Evolutionary conservation across 129 eudicot species (phyloP).

Genomic region (Erigeron canadensis): DNA sequence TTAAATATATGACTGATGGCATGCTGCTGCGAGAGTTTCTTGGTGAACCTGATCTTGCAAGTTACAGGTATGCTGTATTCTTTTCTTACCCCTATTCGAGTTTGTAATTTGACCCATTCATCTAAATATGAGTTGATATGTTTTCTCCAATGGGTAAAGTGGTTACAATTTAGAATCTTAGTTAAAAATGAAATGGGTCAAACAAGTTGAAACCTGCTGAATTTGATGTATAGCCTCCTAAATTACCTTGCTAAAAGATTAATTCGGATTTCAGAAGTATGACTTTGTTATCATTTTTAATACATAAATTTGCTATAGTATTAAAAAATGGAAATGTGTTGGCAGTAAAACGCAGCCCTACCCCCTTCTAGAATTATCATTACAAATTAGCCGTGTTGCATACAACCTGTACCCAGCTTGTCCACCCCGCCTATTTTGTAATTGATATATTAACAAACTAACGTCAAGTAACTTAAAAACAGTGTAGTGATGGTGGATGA

Average conservation of each 20-base stretch:
- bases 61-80: slow-evolving; percentile 40
- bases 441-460: not conserved
- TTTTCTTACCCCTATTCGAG: not conserved
- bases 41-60: slow-evolving; percentile 51
- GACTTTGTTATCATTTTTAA: not conserved
- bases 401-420: not conserved
- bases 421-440: not conserved
- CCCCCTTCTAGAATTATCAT: not conserved
- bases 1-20: slow-evolving; percentile 60
- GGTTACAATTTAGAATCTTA: not conserved
- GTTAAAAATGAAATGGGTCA: not conserved
- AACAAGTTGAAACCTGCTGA: not conserved
- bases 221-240: not conserved
- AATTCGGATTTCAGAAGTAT: not conserved
- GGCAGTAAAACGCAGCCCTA: not conserved
- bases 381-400: no score
- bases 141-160: not conserved
- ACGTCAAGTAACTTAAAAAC: not conserved
- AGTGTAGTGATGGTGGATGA: slow-evolving; percentile 98
- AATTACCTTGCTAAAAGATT: not conserved
- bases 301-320: not conserved
- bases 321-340: not conserved
- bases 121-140: not conserved
- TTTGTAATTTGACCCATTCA: not conserved
- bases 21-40: slow-evolving; percentile 49